These are phyloP conservation scores for Schizosaccharomyces versatilis DNA, from an alignment of 1,139 yeast genomes.

Conservation along the genomic window DNA sequence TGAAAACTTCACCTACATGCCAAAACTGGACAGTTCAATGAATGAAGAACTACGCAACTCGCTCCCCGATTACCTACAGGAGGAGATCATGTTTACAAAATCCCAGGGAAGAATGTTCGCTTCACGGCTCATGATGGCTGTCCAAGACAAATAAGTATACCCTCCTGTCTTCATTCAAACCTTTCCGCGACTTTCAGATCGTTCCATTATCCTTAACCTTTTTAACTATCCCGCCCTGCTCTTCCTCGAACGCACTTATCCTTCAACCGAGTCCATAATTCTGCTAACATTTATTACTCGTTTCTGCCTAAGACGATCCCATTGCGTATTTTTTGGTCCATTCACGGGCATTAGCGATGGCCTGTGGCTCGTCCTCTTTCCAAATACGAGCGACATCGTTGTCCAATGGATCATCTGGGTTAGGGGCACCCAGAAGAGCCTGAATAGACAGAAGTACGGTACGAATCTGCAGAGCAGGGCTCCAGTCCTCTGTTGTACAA, in stretches of 20 bases:
- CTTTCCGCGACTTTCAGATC: no score
- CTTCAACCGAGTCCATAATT: no score
- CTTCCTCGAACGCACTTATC: no score
- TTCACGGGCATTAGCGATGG: slow-evolving; percentile 30
- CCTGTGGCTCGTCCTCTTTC: slow-evolving; percentile 65
- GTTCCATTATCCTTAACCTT: no score
- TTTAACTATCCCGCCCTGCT: no score
- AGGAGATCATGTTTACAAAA: slow-evolving; percentile 1
- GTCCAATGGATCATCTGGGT: slow-evolving; percentile 95
- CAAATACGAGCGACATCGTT: slow-evolving; percentile 94
- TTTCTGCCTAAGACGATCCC: background rate
- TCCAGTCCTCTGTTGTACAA: slow-evolving; percentile 40
- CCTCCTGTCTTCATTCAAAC: background rate
- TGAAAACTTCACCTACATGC: background rate
- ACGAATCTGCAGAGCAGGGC: slow-evolving; percentile 92
- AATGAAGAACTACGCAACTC: background rate
- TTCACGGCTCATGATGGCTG: background rate
- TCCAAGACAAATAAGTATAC: background rate
- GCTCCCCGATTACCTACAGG: background rate
- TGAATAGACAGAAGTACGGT: slow-evolving; percentile 84
- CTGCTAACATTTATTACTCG: no score
- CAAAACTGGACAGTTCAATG: background rate
- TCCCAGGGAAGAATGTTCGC: background rate
- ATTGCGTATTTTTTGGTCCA: slow-evolving; percentile 14
- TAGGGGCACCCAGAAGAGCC: slow-evolving; percentile 84